phyloP scores from a whole-genome alignment of 768 basidiomycete species.

The Suillus americanus region DNA sequence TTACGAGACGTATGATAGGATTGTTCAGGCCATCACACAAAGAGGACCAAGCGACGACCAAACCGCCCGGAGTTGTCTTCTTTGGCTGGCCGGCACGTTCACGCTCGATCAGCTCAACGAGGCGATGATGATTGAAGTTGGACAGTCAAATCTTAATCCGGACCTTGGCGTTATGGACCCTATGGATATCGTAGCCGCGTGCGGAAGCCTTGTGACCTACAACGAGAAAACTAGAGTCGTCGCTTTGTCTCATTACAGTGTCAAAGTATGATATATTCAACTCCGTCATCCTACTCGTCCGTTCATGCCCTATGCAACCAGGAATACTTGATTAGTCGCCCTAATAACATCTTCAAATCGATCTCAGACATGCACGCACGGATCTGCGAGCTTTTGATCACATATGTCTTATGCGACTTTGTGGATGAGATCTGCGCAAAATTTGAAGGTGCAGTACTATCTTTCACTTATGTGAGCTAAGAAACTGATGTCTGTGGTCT shows the following conservation, averaged over 20 bases:
- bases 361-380: neutral
- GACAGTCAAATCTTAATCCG: neutral
- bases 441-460: neutral
- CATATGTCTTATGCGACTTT: neutral
- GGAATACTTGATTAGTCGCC: neutral
- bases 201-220: slow-evolving; percentile 5
- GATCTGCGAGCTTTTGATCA: neutral
- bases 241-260: slow-evolving; percentile 8
- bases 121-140: slow-evolving; percentile 5
- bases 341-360: neutral
- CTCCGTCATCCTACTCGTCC: too few relatives aligned
- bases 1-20: slow-evolving; percentile 25
- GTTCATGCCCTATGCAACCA: neutral
- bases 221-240: neutral
- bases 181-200: neutral
- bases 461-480: neutral
- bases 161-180: neutral
- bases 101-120: neutral
- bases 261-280: slow-evolving; percentile 1
- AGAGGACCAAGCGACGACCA: neutral
- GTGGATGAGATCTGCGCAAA: neutral
- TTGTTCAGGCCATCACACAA: slow-evolving; percentile 13
- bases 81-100: slow-evolving; percentile 1
- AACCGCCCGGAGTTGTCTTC: neutral
- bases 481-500: neutral